phyloP scores from a whole-genome alignment of 768 basidiomycete species.

The Mycena floridula region DNA sequence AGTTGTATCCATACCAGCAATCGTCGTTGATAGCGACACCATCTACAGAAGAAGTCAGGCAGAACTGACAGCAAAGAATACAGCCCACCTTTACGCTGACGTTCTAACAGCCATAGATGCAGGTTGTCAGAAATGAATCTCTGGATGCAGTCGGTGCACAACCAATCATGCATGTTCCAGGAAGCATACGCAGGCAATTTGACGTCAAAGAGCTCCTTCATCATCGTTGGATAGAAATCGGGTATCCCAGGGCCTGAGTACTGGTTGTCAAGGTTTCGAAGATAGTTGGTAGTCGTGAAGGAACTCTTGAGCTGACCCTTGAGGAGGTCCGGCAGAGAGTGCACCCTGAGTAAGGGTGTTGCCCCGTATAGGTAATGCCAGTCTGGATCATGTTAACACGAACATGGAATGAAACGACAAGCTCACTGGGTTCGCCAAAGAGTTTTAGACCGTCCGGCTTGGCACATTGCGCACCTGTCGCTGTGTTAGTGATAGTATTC shows the following conservation, averaged over 20 bases:
- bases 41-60: neutral
- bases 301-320: neutral
- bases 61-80: neutral
- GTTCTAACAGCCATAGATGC: conserved; percentile 1
- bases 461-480: neutral
- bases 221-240: neutral
- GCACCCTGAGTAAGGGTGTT: neutral
- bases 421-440: neutral
- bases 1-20: conserved; percentile 12
- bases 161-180: conserved; percentile 1
- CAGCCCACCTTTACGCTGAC: neutral
- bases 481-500: too few relatives aligned
- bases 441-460: neutral
- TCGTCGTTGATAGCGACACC: conserved; percentile 8
- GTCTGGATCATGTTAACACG: neutral
- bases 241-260: neutral
- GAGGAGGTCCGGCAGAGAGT: neutral
- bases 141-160: neutral
- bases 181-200: neutral
- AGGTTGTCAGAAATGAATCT: neutral
- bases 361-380: neutral
- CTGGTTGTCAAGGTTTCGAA: too few relatives aligned
- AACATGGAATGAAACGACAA: neutral
- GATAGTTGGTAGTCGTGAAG: neutral
- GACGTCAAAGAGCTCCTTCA: neutral